Base-by-base conservation (phyloP, 1,284 basidiomycete species). In the Ustilago loliicola region DNA sequence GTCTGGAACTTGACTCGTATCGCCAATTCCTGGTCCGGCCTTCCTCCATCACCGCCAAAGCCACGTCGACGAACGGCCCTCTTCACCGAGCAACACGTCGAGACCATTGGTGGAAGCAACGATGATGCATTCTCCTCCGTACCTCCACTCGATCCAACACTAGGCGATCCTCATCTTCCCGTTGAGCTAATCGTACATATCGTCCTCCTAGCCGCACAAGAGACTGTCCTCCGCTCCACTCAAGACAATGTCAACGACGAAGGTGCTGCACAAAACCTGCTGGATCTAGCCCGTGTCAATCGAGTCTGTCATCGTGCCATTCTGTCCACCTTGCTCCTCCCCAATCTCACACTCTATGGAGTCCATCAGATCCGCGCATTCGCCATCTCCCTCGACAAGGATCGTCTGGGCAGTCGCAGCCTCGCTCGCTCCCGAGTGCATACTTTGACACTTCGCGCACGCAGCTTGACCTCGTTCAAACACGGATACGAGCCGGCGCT, bases 41-140 rank as follows among this genome's bases (percentile, higher is more conserved):
- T 61, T 15, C 15, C 54, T n/a, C 27, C 51, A 30, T n/a, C 53
- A 8, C 23, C 36, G 7, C 29, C 27, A 40, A 66, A 55, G 36
- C 38, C 65, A 47, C 61, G 62, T 17, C 47, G 64, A 9, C 53
- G 63, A 21, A 70, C 54, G 10, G 66, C 63, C 13, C 40, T 71
- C n/a, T 59, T 53, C 11, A 71, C 58, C 21, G 60, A 69, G 30
- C 74, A 68, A 54, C 55, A 72, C 55, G 72, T 77, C 59, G 74
- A 77, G 48, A 72, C 69, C 21, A 77, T 77, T 42, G 74, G 69
- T n/a, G 74, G 74, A 21, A 55, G 47, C 11, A 36, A 42, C 54
- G 17, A 61, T 29, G 38, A 30, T 21, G 34, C 32, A 19, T 23
- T 21, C 15, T 21, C 32, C 25, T 11, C 48, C 21, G 11, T 21